Percentiles rank a stretch among this genome's conserved stretches.
Conservation (phyloP, 2,329 filamentous ascomycete species). For the Ophiostoma novo-ulmi region DNA sequence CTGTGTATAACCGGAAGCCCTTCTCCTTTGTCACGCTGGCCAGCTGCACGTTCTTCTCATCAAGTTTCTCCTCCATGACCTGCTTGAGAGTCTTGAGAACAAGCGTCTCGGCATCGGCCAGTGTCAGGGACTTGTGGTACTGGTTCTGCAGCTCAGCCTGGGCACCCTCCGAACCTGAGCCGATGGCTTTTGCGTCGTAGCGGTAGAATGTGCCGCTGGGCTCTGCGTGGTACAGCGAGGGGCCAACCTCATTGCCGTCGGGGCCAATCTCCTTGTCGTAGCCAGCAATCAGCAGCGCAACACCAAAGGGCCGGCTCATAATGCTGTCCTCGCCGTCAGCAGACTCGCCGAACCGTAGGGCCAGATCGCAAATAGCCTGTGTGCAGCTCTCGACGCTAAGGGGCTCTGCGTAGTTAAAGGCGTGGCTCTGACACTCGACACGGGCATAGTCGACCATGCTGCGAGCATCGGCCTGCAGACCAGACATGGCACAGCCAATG, state of each 20-base stretch:
- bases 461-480: slow-evolving; percentile 92
- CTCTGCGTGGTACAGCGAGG: slow-evolving; percentile 95
- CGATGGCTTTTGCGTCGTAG: slow-evolving; percentile 98
- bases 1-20: slow-evolving; percentile 97
- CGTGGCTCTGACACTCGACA: slow-evolving; percentile 93
- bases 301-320: slow-evolving; percentile 96
- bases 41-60: slow-evolving; percentile 96
- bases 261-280: slow-evolving; percentile 54
- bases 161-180: slow-evolving; percentile 92
- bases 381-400: slow-evolving; percentile 96
- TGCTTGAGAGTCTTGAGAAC: slow-evolving; percentile 98
- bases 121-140: slow-evolving; percentile 95
- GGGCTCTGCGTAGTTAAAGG: slow-evolving; percentile 96
- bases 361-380: slow-evolving; percentile 96
- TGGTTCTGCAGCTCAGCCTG: slow-evolving; percentile 98
- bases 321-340: slow-evolving; percentile 97
- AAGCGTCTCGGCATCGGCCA: slow-evolving; percentile 87
- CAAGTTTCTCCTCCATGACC: slow-evolving; percentile 99
- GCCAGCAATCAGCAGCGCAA: slow-evolving; percentile 91
- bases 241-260: slow-evolving; percentile 66
- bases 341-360: slow-evolving; percentile 92
- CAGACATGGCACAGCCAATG: slow-evolving; percentile 98
- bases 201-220: slow-evolving; percentile 97
- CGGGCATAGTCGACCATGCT: slow-evolving; percentile 98
- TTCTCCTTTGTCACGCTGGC: slow-evolving; percentile 97